A percentile compares a stretch with the other conserved stretches of the same genome.
Evolutionary conservation across 805 yeast genomes (phyloP).

Genomic region (Lipomyces lipofer): DNA sequence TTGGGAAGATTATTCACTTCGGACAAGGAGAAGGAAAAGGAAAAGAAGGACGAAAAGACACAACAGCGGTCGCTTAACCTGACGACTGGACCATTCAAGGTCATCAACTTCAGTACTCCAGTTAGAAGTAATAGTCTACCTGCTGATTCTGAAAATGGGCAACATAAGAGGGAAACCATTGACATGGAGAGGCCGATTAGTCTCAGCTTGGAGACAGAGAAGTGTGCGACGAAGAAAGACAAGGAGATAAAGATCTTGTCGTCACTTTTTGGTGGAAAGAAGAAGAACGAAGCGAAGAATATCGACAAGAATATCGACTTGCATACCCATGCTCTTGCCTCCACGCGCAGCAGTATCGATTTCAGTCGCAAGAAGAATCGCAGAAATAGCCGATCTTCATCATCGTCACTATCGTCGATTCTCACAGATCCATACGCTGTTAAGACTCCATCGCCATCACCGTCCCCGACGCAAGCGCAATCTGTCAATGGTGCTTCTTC

Average conservation of each 20-base stretch:
- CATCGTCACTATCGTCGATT: constrained; percentile 14
- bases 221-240: background rate
- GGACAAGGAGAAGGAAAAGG: constrained; percentile 15
- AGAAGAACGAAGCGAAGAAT: constrained; percentile 7
- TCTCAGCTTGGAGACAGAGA: background rate
- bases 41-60: background rate
- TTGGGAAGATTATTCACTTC: constrained; percentile 19
- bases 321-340: background rate
- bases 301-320: constrained; percentile 1
- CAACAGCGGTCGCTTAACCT: background rate
- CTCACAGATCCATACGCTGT: constrained; percentile 12
- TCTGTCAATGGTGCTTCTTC: background rate
- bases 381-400: constrained; percentile 12
- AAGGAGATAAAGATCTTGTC: constrained; percentile 22
- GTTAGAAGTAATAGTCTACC: constrained; percentile 8
- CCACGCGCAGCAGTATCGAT: constrained; percentile 5
- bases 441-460: constrained; percentile 9
- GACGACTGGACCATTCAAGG: background rate
- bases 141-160: background rate
- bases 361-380: constrained; percentile 6
- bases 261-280: constrained; percentile 17
- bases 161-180: background rate
- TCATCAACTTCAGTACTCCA: background rate
- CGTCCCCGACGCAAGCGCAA: constrained; percentile 3
- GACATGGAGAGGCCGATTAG: constrained; percentile 6